Evolutionary conservation across 2,329 filamentous ascomycete genomes (phyloP).

Genomic region (Monosporascus cannonballus): DNA sequence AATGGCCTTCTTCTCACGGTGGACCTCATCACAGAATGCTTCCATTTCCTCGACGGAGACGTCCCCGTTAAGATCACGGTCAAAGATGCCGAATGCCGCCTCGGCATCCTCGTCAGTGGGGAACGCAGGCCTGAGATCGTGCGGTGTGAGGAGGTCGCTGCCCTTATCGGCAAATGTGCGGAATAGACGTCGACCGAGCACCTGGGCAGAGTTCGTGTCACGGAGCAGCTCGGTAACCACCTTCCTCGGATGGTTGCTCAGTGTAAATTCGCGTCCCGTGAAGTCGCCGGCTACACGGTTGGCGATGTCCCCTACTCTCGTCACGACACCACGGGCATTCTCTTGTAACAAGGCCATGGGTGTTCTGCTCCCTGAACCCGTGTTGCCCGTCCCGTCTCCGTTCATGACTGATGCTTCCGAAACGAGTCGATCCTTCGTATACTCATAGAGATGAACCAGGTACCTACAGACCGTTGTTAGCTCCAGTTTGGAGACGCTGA

Average conservation of each 20-base stretch:
- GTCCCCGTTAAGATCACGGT: constrained; percentile 94
- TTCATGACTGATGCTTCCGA: constrained; percentile 45
- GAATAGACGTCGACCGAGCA: constrained; percentile 81
- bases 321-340: constrained; percentile 69
- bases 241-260: constrained; percentile 69
- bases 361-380: constrained; percentile 60
- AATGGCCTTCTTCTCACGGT: constrained; percentile 90
- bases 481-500: neutral
- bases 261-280: constrained; percentile 67
- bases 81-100: constrained; percentile 85
- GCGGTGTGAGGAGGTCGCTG: constrained; percentile 68
- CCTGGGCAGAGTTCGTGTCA: constrained; percentile 68
- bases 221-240: constrained; percentile 74
- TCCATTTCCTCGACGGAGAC: constrained; percentile 95
- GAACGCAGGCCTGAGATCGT: constrained; percentile 76
- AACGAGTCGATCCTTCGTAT: constrained; percentile 69
- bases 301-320: constrained; percentile 78
- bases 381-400: constrained; percentile 21
- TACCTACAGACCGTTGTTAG: constrained; percentile 24
- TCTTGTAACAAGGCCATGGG: constrained; percentile 68
- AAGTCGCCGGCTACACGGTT: constrained; percentile 79
- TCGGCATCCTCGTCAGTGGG: constrained; percentile 79
- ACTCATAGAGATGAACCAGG: constrained; percentile 53
- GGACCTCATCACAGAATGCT: constrained; percentile 88
- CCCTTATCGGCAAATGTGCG: constrained; percentile 74